Base-by-base conservation (phyloP, 208 protist genomes). In the Endotrypanum monterogeii region DNA sequence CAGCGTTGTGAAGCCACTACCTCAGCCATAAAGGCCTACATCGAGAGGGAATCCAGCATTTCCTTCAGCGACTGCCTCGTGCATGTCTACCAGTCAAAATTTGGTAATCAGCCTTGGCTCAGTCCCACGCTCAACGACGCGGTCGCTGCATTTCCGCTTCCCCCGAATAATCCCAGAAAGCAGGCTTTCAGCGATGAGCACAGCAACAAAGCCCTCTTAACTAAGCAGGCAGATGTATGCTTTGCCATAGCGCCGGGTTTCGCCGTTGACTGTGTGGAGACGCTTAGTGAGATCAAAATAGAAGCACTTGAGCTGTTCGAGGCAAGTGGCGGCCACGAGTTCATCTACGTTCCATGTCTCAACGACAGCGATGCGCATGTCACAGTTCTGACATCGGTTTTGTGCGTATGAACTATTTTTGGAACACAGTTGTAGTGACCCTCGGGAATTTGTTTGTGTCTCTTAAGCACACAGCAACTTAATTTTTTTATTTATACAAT, bases 21-120 rank as follows among this genome's bases (percentile, higher is more conserved):
- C 1, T 3, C 32, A 0, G 63, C 60, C 0, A 51, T 83, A 30
- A 58, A 44, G 48, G 63, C 60, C 16, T 76, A 67, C 39, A 28
- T 85, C 18, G 70, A 68, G 39, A 20, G 16, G 14, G 52, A 65
- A 25, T 54, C 63, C 8, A 63, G 78, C n/a, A 18, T 71, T 32
- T 30, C 41, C 63, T 52, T 86, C 8, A 76, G 58, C 32, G 60
- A 65, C 41, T 18, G 57, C 30, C 60, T 82, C 0, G 69, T 82
- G 18, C 78, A 88, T n/a, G 71, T 75, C 23, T 88, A 83, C 68
- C 86, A 90, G 73, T 90, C 86, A 5, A 62, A 73, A 20, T 88
- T 88, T 69, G 86, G 86, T 46, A 76, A 67, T n/a, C 62, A 84
- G 46, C 75, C 76, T 25, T 90, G 86, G 83, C 73, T 90, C 23